Evolutionary conservation across 257 asterid species (phyloP), one percentile per base, ranked within the genome.

Genomic region (Penstemon eatonii): DNA sequence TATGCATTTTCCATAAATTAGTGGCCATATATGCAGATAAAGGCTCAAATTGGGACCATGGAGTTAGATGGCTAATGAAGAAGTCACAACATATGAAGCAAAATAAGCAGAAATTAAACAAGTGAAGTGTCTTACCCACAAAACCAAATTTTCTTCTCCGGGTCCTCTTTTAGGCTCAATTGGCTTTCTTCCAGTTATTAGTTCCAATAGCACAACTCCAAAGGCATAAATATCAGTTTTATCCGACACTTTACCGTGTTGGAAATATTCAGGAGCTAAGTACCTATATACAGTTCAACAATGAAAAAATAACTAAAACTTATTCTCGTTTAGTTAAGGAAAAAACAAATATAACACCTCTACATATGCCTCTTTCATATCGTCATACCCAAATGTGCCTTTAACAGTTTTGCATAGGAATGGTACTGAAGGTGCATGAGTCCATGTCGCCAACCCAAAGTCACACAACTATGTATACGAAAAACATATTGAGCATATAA

Each of bases 381-480:
- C 9, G n/a, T 12, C 83, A 51, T 89, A 92, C 98, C 98, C 98
- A n/a, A 92, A 87, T 43, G 98, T 92, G 67, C 96, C 98, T 71
- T 92, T 92, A 15, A 92, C 98, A 40, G 98, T 92, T 72, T 89
- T 92, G 84, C 98, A 92, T 37, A 89, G 92, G 79, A 92, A 92
- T 37, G 96, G 96, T 2, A 87, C 84, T 4, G 96, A 92, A 13
- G 98, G 96, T 42, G 96, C 87, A 75, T 83, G 84, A 54, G 98
- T 92, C 98, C 96, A 92, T 37, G 95, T 80, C 36, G 98, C 98
- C 84, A 92, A 83, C 39, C 98, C 96, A 77, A 92, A 92, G 83
- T 89, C 98, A 64, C 98, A 89, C 76, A 89, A 65, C 96, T 92
- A 81, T 71, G 66, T 65, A 54, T 64, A 60, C 66, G 76, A 68